A percentile compares a stretch with the other conserved stretches of the same genome.
Conservation (phyloP, 2,329 filamentous ascomycete species). For the Dactylonectria estremocensis region DNA sequence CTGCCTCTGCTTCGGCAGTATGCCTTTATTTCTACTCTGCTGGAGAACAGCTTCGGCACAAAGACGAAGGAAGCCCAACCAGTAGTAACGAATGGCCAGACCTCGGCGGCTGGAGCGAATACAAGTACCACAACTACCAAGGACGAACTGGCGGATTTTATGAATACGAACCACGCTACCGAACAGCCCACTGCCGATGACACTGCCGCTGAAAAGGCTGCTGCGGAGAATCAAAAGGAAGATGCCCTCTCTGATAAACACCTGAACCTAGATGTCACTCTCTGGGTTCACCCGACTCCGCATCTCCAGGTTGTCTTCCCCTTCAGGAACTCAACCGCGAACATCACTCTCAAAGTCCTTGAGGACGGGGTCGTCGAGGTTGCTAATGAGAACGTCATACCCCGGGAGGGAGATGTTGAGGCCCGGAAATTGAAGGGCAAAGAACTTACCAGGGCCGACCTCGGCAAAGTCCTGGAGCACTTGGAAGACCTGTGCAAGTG, state of each 20-base stretch:
- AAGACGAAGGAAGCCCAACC: conserved; percentile 46
- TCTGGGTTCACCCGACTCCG: conserved; percentile 66
- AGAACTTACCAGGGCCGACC: conserved; percentile 57
- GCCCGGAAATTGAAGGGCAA: conserved; percentile 52
- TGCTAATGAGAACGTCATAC: conserved; percentile 68
- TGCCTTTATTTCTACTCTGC: conserved; percentile 76
- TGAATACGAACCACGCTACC: conserved; percentile 34
- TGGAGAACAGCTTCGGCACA: conserved; percentile 72
- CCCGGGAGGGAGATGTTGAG: conserved; percentile 32
- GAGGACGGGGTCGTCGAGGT: conserved; percentile 73
- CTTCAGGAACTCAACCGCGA: conserved; percentile 63
- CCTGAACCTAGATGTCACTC: conserved; percentile 66
- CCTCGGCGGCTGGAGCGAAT: conserved; percentile 23
- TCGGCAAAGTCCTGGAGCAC: conserved; percentile 63
- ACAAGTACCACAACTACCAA: conserved; percentile 48
- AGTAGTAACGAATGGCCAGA: conserved; percentile 19
- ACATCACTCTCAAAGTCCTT: conserved; percentile 71
- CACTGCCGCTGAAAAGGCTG: too few species aligned
- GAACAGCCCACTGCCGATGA: not conserved
- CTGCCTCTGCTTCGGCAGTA: conserved; percentile 85
- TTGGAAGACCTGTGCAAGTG: conserved; percentile 68
- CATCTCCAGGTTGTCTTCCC: conserved; percentile 70
- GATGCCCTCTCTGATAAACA: conserved; percentile 30
- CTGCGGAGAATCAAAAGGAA: not conserved
- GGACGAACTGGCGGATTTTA: conserved; percentile 54